phyloP scores from a whole-genome alignment of 441 rosid genomes.

The Jatropha podagrica region DNA sequence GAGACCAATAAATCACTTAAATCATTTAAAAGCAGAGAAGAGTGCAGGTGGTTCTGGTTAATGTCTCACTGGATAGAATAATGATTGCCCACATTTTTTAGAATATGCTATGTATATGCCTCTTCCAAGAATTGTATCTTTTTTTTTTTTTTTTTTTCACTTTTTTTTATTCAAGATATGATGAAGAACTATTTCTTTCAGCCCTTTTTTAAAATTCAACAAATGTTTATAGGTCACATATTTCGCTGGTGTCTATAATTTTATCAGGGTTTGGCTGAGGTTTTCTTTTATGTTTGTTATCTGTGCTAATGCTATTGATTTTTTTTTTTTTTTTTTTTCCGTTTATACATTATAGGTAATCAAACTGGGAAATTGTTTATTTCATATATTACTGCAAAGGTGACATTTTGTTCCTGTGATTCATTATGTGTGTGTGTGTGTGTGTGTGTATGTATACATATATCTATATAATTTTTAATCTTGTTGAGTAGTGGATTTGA shows the following conservation, averaged over 20 bases:
- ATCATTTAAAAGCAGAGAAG: background rate
- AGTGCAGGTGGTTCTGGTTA: background rate
- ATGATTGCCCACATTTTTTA: background rate
- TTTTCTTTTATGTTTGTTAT: background rate
- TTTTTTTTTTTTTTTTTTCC: background rate
- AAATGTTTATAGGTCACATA: background rate
- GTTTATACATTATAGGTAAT: conserved; percentile 53
- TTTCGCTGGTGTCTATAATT: background rate
- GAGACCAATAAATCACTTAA: background rate
- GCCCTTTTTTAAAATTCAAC: background rate
- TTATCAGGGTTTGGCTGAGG: background rate
- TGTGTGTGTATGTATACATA: conserved; percentile 18
- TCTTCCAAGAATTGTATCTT: background rate
- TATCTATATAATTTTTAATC: background rate
- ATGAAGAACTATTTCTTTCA: background rate
- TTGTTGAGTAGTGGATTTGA: conserved; percentile 8
- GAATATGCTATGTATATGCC: background rate
- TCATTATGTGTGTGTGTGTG: conserved; percentile 6
- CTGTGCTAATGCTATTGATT: background rate
- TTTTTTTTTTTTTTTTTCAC: background rate
- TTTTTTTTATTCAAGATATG: background rate
- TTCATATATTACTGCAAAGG: conserved; percentile 86
- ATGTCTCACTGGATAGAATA: background rate
- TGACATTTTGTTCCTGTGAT: conserved; percentile 25
- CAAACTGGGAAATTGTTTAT: conserved; percentile 73